A percentile compares a stretch with the other conserved stretches of the same genome.
phyloP scores from a whole-genome alignment of 2,329 filamentous ascomycete genomes.

The Colletotrichum limetticola region DNA sequence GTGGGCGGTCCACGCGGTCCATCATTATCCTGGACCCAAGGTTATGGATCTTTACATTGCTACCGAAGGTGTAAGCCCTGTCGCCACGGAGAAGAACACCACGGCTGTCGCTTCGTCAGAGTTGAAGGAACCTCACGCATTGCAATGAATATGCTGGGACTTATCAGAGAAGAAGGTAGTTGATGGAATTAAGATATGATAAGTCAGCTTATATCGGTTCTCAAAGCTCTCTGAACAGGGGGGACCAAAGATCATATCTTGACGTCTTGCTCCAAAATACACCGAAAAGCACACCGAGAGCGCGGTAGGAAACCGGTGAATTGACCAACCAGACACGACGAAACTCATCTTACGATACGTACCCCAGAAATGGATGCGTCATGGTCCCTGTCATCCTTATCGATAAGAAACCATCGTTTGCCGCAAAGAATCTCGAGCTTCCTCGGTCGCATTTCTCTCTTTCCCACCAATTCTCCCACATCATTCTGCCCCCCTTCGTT shows the following conservation, averaged over 20 bases:
- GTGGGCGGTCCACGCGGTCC: constrained; percentile 60
- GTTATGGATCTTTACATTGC: constrained; percentile 57
- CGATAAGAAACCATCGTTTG: constrained; percentile 9
- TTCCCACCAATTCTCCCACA: not conserved
- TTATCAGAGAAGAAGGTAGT: not conserved
- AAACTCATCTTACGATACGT: not conserved
- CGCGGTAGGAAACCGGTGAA: not conserved
- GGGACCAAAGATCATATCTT: not conserved
- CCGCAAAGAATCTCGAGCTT: constrained; percentile 15
- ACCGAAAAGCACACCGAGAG: not conserved
- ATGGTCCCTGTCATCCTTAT: constrained; percentile 16
- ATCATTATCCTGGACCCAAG: constrained; percentile 62
- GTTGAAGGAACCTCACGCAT: not conserved
- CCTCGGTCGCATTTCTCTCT: not conserved
- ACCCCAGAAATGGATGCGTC: constrained; percentile 18
- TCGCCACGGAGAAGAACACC: constrained; percentile 2
- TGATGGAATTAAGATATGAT: too few relatives aligned
- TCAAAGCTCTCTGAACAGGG: not conserved
- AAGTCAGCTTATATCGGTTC: too few relatives aligned
- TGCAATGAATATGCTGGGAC: not conserved
- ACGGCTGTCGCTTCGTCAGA: constrained; percentile 26
- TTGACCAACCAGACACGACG: not conserved
- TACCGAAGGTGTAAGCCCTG: constrained; percentile 36
- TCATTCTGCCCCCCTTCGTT: not conserved
- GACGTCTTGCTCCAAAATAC: not conserved